Evolutionary conservation across 2,329 filamentous ascomycete genomes (phyloP), one percentile per base, ranked within the genome.

Genomic region (Ophiostoma triangulosporum): DNA sequence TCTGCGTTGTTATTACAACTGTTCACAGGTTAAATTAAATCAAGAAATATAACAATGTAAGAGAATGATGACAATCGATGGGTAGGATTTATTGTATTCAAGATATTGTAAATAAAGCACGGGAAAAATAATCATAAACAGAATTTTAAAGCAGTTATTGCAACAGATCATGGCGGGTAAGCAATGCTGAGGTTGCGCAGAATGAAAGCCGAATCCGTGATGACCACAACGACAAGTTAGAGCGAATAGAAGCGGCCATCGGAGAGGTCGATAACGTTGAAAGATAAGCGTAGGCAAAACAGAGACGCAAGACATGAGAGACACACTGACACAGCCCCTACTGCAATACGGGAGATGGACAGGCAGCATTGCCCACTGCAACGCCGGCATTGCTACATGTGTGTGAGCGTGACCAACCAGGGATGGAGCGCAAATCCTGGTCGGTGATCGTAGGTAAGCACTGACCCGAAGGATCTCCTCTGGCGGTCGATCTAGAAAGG

Each of bases 301-400:
- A n/a, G 20, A 43, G n/a, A 24, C 46, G 46, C 48, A 4, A 48
- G 14, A 29, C 24, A 33, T 20, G 48, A 26, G 48, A 36, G 20
- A 35, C 48, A 35, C 22, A 26, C 5, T 45, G 8, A 24, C 31
- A 29, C 38, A 43, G 38, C 38, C 38, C 17, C 38, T 20, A 22
- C 20, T 17, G 26, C 24, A 29, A 31, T 17, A 46, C 43, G 24
- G 24, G 43, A 46, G 24, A 46, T 46, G 43, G 24, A 46, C 43
- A 46, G 43, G 43, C 43, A 46, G 43, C 43, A 29, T 29, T 31
- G 11, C 26, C 36, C 29, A 29, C 49, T 45, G 12, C 43, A 27
- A 46, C 43, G 43, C 49, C 45, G 54, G 54, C 54, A 55, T 38
- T 52, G 53, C 50, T 20, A 54, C 15, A 54, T 46, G 48, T 26